Percentiles rank a stretch among this genome's conserved stretches.
phyloP scores from a whole-genome alignment of 768 basidiomycete genomes.

The Boletus eberwhitei region DNA sequence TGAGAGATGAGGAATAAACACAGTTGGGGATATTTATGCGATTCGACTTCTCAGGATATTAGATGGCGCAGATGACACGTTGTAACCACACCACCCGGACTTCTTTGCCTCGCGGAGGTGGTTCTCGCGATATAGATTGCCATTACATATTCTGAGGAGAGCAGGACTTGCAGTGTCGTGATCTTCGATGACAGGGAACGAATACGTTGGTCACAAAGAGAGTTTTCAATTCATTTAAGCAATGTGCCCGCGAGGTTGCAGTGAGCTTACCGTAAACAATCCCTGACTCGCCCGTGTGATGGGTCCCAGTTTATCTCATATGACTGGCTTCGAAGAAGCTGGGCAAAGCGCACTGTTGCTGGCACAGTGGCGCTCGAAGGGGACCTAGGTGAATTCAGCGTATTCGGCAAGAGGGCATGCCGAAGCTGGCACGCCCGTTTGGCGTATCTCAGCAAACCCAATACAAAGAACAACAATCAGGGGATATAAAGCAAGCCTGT shows the following conservation, averaged over 20 bases:
- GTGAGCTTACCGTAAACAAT: neutral
- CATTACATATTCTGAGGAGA: neutral
- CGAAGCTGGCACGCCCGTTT: too few species aligned
- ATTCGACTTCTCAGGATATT: conserved; percentile 6
- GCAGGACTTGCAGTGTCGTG: neutral
- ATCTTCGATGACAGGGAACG: neutral
- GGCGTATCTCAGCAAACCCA: neutral
- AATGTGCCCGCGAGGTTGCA: neutral
- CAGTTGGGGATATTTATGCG: conserved; percentile 19
- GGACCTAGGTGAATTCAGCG: too few species aligned
- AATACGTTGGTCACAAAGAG: neutral
- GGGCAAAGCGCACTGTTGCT: neutral
- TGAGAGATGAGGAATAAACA: conserved; percentile 6
- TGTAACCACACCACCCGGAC: conserved; percentile 4
- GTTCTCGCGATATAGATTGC: neutral
- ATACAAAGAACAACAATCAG: conserved; percentile 16
- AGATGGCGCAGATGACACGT: conserved; percentile 11
- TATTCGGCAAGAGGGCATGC: too few species aligned
- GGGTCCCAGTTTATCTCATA: neutral
- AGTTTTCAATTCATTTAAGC: neutral
- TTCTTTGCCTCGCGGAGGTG: conserved; percentile 18
- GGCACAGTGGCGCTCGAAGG: neutral
- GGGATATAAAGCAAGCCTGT: neutral
- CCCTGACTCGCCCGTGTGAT: neutral
- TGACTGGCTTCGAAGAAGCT: neutral